Conservation (phyloP, 148 eudicot species). For the Cornus controversa region DNA sequence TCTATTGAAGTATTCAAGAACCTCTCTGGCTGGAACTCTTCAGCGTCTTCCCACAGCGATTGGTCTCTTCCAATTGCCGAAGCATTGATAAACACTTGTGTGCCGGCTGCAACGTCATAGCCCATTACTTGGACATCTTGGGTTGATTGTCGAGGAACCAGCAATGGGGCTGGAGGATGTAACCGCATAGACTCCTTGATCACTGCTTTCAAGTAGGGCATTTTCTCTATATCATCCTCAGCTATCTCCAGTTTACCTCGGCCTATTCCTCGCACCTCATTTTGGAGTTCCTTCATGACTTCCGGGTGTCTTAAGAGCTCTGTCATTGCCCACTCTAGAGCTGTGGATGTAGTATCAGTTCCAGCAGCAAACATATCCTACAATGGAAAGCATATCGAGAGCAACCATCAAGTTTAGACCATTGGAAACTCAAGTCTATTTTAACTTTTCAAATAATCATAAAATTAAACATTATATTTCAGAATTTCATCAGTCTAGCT, state of each 20-base stretch:
- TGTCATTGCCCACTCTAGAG: no score
- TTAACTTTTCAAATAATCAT: no score
- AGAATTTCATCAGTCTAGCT: no score
- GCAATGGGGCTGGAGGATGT: background rate
- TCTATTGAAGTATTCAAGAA: constrained; percentile 16
- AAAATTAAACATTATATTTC: no score
- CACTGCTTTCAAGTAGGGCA: constrained; percentile 1
- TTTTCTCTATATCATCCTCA: background rate
- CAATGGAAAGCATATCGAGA: background rate
- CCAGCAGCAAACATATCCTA: background rate
- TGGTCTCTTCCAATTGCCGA: constrained; percentile 22
- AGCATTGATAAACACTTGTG: constrained; percentile 8
- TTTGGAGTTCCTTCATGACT: no score
- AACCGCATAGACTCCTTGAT: background rate
- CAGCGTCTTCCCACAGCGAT: constrained; percentile 11
- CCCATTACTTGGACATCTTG: constrained; percentile 17
- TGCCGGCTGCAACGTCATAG: constrained; percentile 8
- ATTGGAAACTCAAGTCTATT: no score
- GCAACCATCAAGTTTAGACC: no score
- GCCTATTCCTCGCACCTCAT: background rate
- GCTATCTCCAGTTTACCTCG: background rate
- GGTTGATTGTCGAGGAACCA: background rate
- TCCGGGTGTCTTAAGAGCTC: no score
- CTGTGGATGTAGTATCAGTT: no score
- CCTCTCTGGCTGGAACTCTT: constrained; percentile 17